phyloP scores from a whole-genome alignment of 2,329 filamentous ascomycete genomes.

The Sporothrix globosa region DNA sequence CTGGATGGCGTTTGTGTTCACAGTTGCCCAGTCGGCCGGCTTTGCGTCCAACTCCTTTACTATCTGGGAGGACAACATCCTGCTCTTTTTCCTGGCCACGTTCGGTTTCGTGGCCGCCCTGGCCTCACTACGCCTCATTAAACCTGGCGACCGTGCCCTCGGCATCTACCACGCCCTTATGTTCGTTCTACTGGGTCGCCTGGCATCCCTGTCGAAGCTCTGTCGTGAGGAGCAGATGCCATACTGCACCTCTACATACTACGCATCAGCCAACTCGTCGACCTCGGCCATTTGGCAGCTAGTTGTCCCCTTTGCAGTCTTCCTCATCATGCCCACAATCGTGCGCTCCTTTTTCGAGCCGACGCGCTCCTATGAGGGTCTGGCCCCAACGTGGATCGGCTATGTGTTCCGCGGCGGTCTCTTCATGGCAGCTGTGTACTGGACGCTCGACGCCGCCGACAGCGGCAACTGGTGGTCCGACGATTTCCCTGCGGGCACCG shows the following conservation, averaged over 20 bases:
- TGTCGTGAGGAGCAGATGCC: constrained; percentile 99
- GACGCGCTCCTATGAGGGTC: constrained; percentile 86
- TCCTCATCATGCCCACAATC: constrained; percentile 70
- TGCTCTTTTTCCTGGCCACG: constrained; percentile 86
- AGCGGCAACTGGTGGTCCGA: constrained; percentile 76
- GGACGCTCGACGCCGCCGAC: constrained; percentile 86
- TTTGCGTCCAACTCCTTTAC: constrained; percentile 98
- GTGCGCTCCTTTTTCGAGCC: constrained; percentile 78
- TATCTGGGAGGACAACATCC: constrained; percentile 96
- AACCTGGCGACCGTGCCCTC: constrained; percentile 68
- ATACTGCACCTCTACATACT: constrained; percentile 93
- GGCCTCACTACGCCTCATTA: constrained; percentile 73
- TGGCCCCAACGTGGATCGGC: constrained; percentile 82
- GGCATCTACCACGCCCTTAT: constrained; percentile 83
- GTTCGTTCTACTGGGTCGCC: constrained; percentile 76
- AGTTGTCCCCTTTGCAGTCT: constrained; percentile 73
- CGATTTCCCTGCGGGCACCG: constrained; percentile 56
- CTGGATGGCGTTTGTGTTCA: constrained; percentile 80
- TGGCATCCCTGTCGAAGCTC: constrained; percentile 85
- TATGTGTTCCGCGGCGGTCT: constrained; percentile 77
- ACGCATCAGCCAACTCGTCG: constrained; percentile 86
- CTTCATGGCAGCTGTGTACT: constrained; percentile 76
- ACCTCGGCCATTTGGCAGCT: constrained; percentile 93
- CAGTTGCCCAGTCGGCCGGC: constrained; percentile 83
- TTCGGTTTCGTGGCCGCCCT: constrained; percentile 78